Percentiles rank a stretch among this genome's conserved stretches.
Evolutionary conservation across 2,329 filamentous ascomycete genomes (phyloP).

Genomic region (Ophiostoma populinum): DNA sequence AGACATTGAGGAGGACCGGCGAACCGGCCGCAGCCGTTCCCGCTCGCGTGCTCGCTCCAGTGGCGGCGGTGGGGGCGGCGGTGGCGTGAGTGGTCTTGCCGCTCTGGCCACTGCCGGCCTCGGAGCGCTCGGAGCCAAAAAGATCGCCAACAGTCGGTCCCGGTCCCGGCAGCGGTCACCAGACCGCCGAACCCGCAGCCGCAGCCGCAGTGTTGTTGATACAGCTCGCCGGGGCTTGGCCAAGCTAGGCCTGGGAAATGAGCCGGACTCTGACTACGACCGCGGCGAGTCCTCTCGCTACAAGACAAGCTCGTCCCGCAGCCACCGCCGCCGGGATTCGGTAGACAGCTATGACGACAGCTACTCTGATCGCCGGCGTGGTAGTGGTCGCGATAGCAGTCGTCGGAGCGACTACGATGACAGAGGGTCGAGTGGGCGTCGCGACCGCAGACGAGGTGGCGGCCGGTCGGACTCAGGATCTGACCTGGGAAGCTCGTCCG

Average conservation of each 20-base stretch:
- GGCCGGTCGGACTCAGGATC: conserved; percentile 31
- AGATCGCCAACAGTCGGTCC: conserved; percentile 30
- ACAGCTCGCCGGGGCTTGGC: conserved; percentile 42
- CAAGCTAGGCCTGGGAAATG: conserved; percentile 41
- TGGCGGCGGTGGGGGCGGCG: conserved; percentile 15
- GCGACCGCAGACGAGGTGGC: conserved; percentile 21
- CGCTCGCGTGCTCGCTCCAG: conserved; percentile 39
- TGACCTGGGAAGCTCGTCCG: conserved; percentile 39
- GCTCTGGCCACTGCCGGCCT: conserved; percentile 45
- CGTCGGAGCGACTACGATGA: conserved; percentile 28
- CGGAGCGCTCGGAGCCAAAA: conserved; percentile 44
- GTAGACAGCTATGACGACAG: conserved; percentile 29
- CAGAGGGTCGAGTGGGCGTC: conserved; percentile 22
- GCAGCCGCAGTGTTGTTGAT: conserved; percentile 50
- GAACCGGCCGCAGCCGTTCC: conserved; percentile 48
- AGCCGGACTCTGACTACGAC: conserved; percentile 20
- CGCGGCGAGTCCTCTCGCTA: conserved; percentile 18
- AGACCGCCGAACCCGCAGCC: conserved; percentile 28
- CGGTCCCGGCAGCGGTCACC: conserved; percentile 34
- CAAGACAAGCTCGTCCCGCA: conserved; percentile 11
- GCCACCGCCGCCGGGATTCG: conserved; percentile 15
- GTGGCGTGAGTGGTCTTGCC: conserved; percentile 34
- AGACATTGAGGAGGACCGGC: conserved; percentile 43
- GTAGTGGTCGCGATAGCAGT: conserved; percentile 17
- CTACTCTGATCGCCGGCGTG: conserved; percentile 20